phyloP scores from a whole-genome alignment of 768 basidiomycete genomes.

The Boletus vinaceobasis region DNA sequence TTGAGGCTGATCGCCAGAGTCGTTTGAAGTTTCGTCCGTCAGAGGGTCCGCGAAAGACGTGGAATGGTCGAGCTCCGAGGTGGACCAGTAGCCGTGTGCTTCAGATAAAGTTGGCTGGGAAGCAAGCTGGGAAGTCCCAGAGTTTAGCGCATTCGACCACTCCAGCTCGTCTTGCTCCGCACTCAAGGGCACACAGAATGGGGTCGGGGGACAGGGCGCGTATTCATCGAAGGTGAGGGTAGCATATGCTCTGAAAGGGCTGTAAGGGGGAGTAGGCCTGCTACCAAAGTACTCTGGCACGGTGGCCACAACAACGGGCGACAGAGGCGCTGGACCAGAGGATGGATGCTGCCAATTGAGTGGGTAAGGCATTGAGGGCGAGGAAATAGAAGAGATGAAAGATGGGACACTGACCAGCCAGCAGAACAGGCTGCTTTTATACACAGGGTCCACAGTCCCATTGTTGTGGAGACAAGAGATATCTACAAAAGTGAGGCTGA shows the following conservation, averaged over 20 bases:
- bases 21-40: neutral
- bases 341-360: neutral
- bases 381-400: neutral
- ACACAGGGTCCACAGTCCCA: neutral
- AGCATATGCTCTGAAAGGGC: neutral
- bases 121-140: neutral
- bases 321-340: neutral
- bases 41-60: neutral
- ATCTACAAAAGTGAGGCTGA: neutral
- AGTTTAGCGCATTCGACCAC: neutral
- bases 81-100: neutral
- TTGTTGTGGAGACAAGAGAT: neutral
- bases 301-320: constrained; percentile 6
- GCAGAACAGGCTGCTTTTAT: constrained; percentile 10
- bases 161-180: neutral
- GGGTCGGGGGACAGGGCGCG: constrained; percentile 16
- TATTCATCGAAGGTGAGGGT: neutral
- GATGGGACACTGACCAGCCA: neutral
- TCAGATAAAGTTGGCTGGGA: neutral
- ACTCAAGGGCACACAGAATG: neutral
- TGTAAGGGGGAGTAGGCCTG: constrained; percentile 6
- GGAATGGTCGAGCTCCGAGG: neutral
- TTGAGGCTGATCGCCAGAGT: neutral
- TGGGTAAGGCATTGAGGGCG: neutral
- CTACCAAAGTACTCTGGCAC: neutral